Percentiles rank a stretch among this genome's conserved stretches.
These are phyloP conservation scores for Saccharomycopsis babjevae DNA, from an alignment of 805 yeast species.

Conservation along the genomic window DNA sequence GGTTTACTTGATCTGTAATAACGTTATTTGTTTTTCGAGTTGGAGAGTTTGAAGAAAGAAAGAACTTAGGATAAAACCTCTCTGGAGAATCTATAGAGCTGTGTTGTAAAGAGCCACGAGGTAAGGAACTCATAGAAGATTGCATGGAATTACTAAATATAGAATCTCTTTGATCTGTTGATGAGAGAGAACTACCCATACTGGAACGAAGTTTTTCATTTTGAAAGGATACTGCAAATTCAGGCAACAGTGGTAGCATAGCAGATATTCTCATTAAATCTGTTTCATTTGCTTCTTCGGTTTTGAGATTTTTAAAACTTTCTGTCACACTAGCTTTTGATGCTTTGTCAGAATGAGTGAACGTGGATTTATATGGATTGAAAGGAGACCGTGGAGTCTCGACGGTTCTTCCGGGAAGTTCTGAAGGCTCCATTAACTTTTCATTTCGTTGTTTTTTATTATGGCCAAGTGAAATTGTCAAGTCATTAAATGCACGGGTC, in stretches of 20 bases:
- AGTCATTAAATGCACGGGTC: background rate
- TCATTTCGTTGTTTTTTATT: background rate
- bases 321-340: background rate
- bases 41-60: background rate
- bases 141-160: background rate
- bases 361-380: background rate
- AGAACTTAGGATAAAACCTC: background rate
- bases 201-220: background rate
- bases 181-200: background rate
- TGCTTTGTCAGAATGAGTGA: background rate
- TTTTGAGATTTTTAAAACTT: background rate
- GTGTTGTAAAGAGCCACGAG: background rate
- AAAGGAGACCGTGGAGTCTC: background rate
- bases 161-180: background rate
- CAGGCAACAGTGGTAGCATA: slow-evolving; percentile 11
- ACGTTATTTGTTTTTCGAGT: background rate
- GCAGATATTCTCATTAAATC: slow-evolving; percentile 12
- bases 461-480: background rate
- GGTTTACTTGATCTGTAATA: background rate
- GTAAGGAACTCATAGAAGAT: background rate
- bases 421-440: background rate
- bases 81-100: background rate
- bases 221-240: background rate
- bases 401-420: background rate
- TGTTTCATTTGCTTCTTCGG: background rate